These are phyloP conservation scores for Mucor velutinosus DNA, from an alignment of 371 early-diverging fungal genomes.

Conservation along the genomic window DNA sequence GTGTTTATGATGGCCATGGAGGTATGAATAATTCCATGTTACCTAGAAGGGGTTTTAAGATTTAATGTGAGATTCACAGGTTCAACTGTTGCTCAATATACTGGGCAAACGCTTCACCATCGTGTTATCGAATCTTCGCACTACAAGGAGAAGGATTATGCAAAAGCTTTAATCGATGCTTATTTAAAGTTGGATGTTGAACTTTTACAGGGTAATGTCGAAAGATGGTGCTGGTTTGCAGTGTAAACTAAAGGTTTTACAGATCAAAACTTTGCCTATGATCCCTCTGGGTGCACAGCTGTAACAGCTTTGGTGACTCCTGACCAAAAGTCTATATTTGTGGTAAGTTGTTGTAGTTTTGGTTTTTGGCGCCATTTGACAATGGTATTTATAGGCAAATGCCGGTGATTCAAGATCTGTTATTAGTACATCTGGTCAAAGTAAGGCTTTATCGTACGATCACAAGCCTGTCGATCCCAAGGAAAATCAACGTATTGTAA, in stretches of 20 bases:
- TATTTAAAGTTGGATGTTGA: conserved; percentile 83
- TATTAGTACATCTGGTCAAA: conserved; percentile 75
- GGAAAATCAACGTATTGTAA: conserved; percentile 83
- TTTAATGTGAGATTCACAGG: conserved; percentile 42
- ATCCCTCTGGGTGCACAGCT: conserved; percentile 96
- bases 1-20: conserved; percentile 97
- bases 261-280: conserved; percentile 73
- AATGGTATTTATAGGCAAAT: conserved; percentile 64
- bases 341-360: conserved; percentile 21
- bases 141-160: conserved; percentile 72
- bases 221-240: neutral
- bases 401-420: conserved; percentile 96
- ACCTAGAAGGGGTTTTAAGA: neutral
- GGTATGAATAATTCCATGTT: conserved; percentile 42
- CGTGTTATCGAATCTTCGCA: conserved; percentile 65
- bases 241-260: neutral
- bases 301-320: conserved; percentile 59
- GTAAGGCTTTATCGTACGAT: conserved; percentile 81
- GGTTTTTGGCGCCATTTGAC: neutral
- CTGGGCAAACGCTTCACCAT: conserved; percentile 79
- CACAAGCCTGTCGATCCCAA: conserved; percentile 89
- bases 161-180: conserved; percentile 77
- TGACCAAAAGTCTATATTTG: conserved; percentile 36
- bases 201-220: conserved; percentile 66
- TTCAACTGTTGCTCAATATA: conserved; percentile 81